Evolutionary conservation across 805 yeast genomes (phyloP).

Genomic region (Lipomyces anomalus): DNA sequence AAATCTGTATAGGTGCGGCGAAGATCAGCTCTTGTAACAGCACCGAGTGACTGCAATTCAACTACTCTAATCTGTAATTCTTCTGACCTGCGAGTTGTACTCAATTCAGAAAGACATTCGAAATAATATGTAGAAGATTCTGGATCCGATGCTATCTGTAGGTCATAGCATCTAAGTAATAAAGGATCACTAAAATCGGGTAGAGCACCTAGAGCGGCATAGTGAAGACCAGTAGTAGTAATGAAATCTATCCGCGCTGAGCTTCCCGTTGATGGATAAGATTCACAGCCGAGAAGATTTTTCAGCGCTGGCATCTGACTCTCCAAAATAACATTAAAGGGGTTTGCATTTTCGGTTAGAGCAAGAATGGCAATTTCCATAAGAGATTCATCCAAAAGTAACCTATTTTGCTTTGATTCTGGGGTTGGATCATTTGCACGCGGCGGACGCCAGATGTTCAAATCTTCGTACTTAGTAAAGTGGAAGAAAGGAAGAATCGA

Average conservation of each 20-base stretch:
- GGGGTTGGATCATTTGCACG: slow-evolving; percentile 6
- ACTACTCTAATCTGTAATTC: slow-evolving; percentile 42
- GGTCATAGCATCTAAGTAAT: slow-evolving; percentile 45
- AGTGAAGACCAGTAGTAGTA: slow-evolving; percentile 26
- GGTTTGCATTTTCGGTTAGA: slow-evolving; percentile 10
- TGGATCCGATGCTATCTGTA: slow-evolving; percentile 41
- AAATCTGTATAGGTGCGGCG: slow-evolving; percentile 37
- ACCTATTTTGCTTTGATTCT: slow-evolving; percentile 1
- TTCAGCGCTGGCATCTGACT: slow-evolving; percentile 7
- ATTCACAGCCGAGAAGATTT: slow-evolving; percentile 1
- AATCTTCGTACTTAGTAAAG: slow-evolving; percentile 4
- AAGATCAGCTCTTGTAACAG: slow-evolving; percentile 47
- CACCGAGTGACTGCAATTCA: slow-evolving; percentile 47
- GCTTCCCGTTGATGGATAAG: slow-evolving; percentile 2
- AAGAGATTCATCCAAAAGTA: slow-evolving; percentile 7
- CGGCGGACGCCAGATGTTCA: slow-evolving; percentile 16
- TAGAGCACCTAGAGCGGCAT: slow-evolving; percentile 44
- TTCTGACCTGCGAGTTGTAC: slow-evolving; percentile 45
- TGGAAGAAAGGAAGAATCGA: slow-evolving; percentile 37
- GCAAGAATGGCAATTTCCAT: slow-evolving; percentile 17
- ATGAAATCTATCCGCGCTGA: background rate
- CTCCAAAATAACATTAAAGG: slow-evolving; percentile 11
- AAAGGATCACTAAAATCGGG: slow-evolving; percentile 47
- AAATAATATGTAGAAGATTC: slow-evolving; percentile 45
- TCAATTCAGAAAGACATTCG: slow-evolving; percentile 51